These are phyloP conservation scores for Aphanomyces stellatus DNA, from an alignment of 352 stramenopile species.

Conservation along the genomic window DNA sequence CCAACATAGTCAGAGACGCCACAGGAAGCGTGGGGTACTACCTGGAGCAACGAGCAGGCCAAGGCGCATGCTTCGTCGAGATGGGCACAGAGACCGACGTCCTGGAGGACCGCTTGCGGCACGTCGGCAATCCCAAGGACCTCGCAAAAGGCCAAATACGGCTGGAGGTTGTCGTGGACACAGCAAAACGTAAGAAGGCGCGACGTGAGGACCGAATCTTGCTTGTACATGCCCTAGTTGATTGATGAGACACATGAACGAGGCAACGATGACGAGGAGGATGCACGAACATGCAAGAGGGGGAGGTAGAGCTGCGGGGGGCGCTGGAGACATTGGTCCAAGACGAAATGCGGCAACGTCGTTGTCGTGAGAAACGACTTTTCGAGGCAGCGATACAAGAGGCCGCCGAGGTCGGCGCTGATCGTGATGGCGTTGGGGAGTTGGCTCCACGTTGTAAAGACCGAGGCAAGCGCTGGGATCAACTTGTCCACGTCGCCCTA, in stretches of 20 bases:
- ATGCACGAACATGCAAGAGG: slow-evolving; percentile 38
- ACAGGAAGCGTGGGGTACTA: background rate
- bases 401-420: background rate
- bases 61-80: slow-evolving; percentile 66
- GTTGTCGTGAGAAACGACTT: slow-evolving; percentile 4
- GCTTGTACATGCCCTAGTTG: slow-evolving; percentile 54
- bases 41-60: slow-evolving; percentile 42
- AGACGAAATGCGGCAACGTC: slow-evolving; percentile 38
- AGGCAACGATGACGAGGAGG: background rate
- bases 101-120: slow-evolving; percentile 46
- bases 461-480: background rate
- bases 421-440: background rate
- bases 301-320: slow-evolving; percentile 57
- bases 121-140: slow-evolving; percentile 35
- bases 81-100: slow-evolving; percentile 62
- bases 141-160: slow-evolving; percentile 60
- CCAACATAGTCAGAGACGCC: background rate
- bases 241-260: background rate
- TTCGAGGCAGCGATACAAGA: slow-evolving; percentile 15
- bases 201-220: slow-evolving; percentile 65
- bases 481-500: slow-evolving; percentile 9
- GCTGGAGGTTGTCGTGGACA: slow-evolving; percentile 40
- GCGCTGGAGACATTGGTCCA: slow-evolving; percentile 72
- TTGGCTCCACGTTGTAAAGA: slow-evolving; percentile 4
- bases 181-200: slow-evolving; percentile 71